Evolutionary conservation across 2,329 filamentous ascomycete genomes (phyloP).

Genomic region (Zalaria obscura): DNA sequence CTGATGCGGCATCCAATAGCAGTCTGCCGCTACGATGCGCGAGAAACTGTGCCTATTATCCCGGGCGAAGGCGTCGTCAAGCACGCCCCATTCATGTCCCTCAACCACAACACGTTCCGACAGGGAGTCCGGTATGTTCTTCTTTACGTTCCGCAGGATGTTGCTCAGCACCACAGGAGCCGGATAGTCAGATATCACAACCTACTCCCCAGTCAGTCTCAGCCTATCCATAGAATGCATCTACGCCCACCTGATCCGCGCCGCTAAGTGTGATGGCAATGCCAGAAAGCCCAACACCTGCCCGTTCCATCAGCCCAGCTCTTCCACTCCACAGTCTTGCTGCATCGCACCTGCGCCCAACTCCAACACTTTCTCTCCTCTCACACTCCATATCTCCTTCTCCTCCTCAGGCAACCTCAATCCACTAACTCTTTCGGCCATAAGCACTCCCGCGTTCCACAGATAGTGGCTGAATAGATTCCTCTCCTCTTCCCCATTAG

Average conservation of each 20-base stretch:
- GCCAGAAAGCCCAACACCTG: constrained; percentile 32
- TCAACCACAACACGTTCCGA: constrained; percentile 28
- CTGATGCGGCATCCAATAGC: constrained; percentile 62
- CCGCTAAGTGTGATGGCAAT: constrained; percentile 31
- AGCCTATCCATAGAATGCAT: no score
- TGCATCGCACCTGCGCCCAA: constrained; percentile 51
- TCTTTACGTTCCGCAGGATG: constrained; percentile 41
- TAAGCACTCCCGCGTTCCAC: constrained; percentile 48
- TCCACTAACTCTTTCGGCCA: constrained; percentile 29
- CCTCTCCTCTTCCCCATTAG: constrained; percentile 40
- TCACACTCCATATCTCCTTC: constrained; percentile 30
- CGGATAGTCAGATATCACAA: constrained; percentile 54
- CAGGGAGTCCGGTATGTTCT: constrained; percentile 32
- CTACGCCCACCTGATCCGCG: no score
- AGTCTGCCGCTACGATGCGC: constrained; percentile 56
- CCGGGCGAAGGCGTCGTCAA: constrained; percentile 26
- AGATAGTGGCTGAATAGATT: constrained; percentile 57
- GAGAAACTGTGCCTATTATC: constrained; percentile 34
- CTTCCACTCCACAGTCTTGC: constrained; percentile 14
- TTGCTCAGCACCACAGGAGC: constrained; percentile 44
- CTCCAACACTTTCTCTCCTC: constrained; percentile 43
- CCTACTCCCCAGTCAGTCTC: constrained; percentile 20
- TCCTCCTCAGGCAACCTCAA: constrained; percentile 11
- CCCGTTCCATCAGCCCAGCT: constrained; percentile 8
- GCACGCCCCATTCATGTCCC: constrained; percentile 52